These are phyloP conservation scores for Aspergillus candidus DNA, from an alignment of 2,329 filamentous ascomycete genomes.

Conservation along the genomic window DNA sequence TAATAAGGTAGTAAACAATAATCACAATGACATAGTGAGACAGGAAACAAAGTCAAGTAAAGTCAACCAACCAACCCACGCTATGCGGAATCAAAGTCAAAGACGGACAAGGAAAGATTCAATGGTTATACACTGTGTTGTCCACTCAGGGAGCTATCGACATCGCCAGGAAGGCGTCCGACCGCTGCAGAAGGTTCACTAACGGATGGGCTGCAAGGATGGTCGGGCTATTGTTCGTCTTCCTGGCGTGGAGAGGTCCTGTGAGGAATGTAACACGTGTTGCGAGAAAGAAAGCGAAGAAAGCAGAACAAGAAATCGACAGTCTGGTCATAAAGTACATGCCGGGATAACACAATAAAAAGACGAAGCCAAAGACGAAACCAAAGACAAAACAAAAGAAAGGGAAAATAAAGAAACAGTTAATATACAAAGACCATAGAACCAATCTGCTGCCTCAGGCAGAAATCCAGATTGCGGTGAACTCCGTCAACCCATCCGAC, in stretches of 20 bases:
- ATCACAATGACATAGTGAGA: neutral
- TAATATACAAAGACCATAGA: conserved; percentile 4
- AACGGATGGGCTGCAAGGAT: conserved; percentile 5
- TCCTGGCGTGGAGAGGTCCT: neutral
- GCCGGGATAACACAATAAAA: neutral
- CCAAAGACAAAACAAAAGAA: conserved; percentile 1
- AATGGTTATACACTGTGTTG: conserved; percentile 8
- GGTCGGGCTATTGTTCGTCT: conserved; percentile 1
- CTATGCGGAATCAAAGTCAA: conserved; percentile 23
- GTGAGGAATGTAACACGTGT: conserved; percentile 14
- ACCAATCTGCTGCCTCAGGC: conserved; percentile 2
- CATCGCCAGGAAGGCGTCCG: no score
- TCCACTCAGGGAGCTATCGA: neutral
- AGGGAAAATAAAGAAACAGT: conserved; percentile 3
- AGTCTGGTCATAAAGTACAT: conserved; percentile 1
- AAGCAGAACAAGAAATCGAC: conserved; percentile 1
- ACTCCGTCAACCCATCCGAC: conserved; percentile 1
- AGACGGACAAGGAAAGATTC: conserved; percentile 4
- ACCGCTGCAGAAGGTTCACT: conserved; percentile 2
- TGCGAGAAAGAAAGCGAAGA: conserved; percentile 5
- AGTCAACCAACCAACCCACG: conserved; percentile 21
- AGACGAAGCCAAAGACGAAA: conserved; percentile 1
- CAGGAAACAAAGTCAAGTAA: conserved; percentile 1
- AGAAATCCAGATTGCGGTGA: conserved; percentile 7
- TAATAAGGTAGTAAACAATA: no score